Evolutionary conservation across 192 early-diverging fungal species (phyloP).

Genomic region (Coemansia sp.): DNA sequence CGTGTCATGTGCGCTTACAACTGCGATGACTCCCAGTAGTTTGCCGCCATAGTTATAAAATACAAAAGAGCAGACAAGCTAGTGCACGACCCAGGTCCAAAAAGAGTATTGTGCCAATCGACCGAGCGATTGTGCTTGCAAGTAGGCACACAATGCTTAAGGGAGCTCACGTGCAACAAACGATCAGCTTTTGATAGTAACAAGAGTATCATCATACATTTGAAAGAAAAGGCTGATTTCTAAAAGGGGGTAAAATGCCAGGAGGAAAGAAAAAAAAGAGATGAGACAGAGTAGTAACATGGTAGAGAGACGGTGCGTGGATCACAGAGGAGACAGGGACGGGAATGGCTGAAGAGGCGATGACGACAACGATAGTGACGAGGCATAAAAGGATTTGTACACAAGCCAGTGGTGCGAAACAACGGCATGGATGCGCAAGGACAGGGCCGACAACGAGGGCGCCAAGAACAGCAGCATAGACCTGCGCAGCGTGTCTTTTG

Average conservation of each 20-base stretch:
- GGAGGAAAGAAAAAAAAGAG: neutral
- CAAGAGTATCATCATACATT: slow-evolving; percentile 8
- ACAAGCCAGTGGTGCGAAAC: slow-evolving; percentile 49
- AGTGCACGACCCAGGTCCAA: neutral
- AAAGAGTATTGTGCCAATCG: neutral
- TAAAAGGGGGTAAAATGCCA: neutral
- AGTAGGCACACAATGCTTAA: neutral
- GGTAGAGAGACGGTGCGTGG: neutral
- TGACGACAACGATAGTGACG: neutral
- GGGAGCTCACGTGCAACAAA: neutral
- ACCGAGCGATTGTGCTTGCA: neutral
- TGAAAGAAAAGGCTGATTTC: neutral
- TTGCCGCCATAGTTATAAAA: slow-evolving; percentile 39
- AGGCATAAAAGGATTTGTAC: slow-evolving; percentile 43
- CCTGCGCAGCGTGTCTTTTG: slow-evolving; percentile 24
- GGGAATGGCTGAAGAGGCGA: neutral
- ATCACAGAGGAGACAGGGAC: neutral
- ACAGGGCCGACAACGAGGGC: slow-evolving; percentile 27
- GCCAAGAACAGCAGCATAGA: slow-evolving; percentile 40
- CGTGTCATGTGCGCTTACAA: slow-evolving; percentile 21
- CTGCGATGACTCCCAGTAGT: slow-evolving; percentile 55
- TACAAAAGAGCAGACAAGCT: neutral
- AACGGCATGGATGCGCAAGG: slow-evolving; percentile 27
- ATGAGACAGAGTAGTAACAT: neutral
- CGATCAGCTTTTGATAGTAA: neutral